These are phyloP conservation scores for Wickerhamomyces bovis DNA, from an alignment of 805 yeast species.

Conservation along the genomic window DNA sequence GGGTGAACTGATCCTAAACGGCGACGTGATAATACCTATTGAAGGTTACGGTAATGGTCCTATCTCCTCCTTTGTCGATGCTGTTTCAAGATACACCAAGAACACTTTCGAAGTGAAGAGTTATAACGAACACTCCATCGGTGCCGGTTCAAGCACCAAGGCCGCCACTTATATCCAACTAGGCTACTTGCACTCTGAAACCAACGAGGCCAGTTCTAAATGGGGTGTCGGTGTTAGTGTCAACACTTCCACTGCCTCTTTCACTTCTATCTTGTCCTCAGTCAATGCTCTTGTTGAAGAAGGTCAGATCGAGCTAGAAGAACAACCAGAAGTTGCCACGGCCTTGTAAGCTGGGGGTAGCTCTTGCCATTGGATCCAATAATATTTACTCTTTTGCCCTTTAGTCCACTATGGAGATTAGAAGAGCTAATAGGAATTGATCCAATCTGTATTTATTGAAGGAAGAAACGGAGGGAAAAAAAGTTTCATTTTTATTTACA, in stretches of 20 bases:
- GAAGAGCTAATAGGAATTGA: neutral
- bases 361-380: too few species aligned
- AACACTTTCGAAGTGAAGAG: conserved; percentile 54
- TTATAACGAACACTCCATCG: conserved; percentile 69
- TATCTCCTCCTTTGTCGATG: conserved; percentile 65
- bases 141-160: conserved; percentile 62
- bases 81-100: conserved; percentile 47
- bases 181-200: conserved; percentile 39
- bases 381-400: too few species aligned
- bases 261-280: conserved; percentile 60
- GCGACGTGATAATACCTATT: conserved; percentile 29
- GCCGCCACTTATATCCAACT: conserved; percentile 72
- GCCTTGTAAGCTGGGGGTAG: conserved; percentile 6
- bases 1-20: conserved; percentile 33
- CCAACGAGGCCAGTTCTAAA: conserved; percentile 33
- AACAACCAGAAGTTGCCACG: conserved; percentile 11
- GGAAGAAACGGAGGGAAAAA: neutral
- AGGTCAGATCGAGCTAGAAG: conserved; percentile 16
- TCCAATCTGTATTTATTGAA: too few species aligned
- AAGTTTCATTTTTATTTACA: neutral
- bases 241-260: conserved; percentile 83
- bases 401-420: too few species aligned
- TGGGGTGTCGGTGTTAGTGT: conserved; percentile 96
- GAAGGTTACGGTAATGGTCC: conserved; percentile 74
- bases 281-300: conserved; percentile 37